Conservation (phyloP, 1,284 basidiomycete species). For the Ustilago trichophora region DNA sequence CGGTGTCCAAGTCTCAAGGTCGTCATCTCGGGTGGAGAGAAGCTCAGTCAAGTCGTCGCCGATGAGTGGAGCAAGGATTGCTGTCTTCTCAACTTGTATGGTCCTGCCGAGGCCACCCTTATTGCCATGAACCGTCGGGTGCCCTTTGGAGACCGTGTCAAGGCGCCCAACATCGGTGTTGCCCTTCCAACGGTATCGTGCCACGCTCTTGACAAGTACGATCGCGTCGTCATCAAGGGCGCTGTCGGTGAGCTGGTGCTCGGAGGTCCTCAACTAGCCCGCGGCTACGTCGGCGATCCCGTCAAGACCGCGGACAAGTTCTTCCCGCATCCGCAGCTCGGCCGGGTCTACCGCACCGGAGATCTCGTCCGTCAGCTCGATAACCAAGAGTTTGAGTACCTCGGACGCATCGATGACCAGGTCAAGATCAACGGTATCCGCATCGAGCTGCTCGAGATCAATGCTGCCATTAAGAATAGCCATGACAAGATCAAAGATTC, state of each 20-base stretch:
- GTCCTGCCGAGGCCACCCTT: slow-evolving; percentile 64
- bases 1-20: slow-evolving; percentile 62
- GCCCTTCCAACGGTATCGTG: slow-evolving; percentile 65
- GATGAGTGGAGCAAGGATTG: slow-evolving; percentile 66
- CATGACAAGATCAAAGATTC: slow-evolving; percentile 57
- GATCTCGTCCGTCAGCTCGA: slow-evolving; percentile 64
- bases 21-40: slow-evolving; percentile 67
- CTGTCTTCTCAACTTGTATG: slow-evolving; percentile 64
- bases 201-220: slow-evolving; percentile 57
- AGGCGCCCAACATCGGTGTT: slow-evolving; percentile 67
- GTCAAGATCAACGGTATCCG: slow-evolving; percentile 68
- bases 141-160: slow-evolving; percentile 59
- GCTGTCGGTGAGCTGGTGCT: slow-evolving; percentile 66
- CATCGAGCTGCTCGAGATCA: slow-evolving; percentile 67
- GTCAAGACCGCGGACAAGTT: slow-evolving; percentile 65
- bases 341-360: slow-evolving; percentile 63
- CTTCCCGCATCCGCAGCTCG: slow-evolving; percentile 56
- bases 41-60: slow-evolving; percentile 67
- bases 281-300: slow-evolving; percentile 60
- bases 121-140: slow-evolving; percentile 63
- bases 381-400: slow-evolving; percentile 66
- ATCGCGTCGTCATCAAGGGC: slow-evolving; percentile 63
- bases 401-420: slow-evolving; percentile 67
- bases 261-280: slow-evolving; percentile 61
- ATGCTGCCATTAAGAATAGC: slow-evolving; percentile 64